Percentiles rank a stretch among this genome's conserved stretches.
phyloP scores from a whole-genome alignment of 345 rosid genomes.

The Zanthoxylum bungeanum region DNA sequence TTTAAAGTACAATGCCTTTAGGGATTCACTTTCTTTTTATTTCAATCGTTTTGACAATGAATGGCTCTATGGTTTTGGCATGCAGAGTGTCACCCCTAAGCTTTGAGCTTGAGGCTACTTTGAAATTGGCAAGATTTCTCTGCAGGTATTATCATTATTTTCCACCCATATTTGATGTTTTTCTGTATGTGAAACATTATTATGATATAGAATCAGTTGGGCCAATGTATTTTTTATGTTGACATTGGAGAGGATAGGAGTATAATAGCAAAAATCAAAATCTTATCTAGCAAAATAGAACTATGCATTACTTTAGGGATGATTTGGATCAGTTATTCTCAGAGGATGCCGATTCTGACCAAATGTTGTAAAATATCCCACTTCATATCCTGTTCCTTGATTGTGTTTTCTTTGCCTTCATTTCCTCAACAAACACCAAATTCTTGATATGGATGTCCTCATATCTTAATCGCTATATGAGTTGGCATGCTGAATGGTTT shows the following conservation, averaged over 20 bases:
- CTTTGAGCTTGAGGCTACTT: slow-evolving; percentile 96
- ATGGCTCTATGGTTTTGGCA: slow-evolving; percentile 14
- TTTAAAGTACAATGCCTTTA: not conserved
- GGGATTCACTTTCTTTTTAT: not conserved
- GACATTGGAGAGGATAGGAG: not conserved
- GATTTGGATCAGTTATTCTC: not conserved
- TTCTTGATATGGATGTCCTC: slow-evolving; percentile 11
- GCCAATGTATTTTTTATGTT: not conserved
- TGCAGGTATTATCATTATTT: slow-evolving; percentile 56
- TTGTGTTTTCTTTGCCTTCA: not conserved
- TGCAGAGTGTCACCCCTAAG: slow-evolving; percentile 95
- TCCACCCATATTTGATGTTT: not conserved
- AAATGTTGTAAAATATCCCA: not conserved
- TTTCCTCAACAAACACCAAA: not conserved
- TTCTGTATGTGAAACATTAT: not conserved
- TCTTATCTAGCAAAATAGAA: not conserved
- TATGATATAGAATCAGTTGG: not conserved
- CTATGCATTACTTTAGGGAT: not conserved
- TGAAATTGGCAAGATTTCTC: slow-evolving; percentile 93
- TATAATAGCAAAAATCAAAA: not conserved
- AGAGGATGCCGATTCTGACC: not conserved
- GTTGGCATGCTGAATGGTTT: slow-evolving; percentile 4
- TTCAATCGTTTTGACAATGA: slow-evolving; percentile 13
- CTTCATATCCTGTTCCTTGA: not conserved
- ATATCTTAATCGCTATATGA: not conserved